Evolutionary conservation across 257 asterid genomes (phyloP).

Genomic region (Fraxinus americana): DNA sequence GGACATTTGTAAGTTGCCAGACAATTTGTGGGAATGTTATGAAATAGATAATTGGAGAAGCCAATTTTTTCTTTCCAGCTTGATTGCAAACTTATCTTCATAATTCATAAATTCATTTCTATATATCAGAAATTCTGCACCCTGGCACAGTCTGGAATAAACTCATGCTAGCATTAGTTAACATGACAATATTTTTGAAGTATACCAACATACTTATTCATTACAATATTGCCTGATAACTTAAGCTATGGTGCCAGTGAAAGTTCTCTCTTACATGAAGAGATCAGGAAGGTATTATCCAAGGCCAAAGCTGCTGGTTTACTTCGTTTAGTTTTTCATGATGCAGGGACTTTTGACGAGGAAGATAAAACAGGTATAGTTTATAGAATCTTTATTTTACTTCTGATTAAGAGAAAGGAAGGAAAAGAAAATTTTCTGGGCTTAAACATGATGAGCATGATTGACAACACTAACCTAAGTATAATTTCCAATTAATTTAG

Average conservation of each 20-base stretch:
- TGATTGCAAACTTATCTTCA: too few relatives aligned
- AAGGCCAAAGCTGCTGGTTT: slow-evolving; percentile 82
- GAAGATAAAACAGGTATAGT: slow-evolving; percentile 56
- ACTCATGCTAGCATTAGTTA: background rate
- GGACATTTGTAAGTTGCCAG: background rate
- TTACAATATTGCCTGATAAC: slow-evolving; percentile 23
- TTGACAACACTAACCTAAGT: background rate
- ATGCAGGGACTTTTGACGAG: slow-evolving; percentile 88
- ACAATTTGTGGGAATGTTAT: too few relatives aligned
- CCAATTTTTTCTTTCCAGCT: too few relatives aligned
- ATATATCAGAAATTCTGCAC: background rate
- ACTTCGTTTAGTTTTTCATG: slow-evolving; percentile 93
- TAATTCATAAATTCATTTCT: too few relatives aligned
- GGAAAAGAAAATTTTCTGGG: background rate
- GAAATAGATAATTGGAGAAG: too few relatives aligned
- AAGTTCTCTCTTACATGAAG: slow-evolving; percentile 53
- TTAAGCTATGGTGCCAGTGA: slow-evolving; percentile 41
- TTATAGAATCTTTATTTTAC: slow-evolving; percentile 10
- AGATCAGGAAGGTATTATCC: slow-evolving; percentile 64
- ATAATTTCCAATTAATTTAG: slow-evolving; percentile 2
- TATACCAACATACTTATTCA: background rate
- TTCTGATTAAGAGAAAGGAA: background rate
- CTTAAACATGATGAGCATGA: background rate
- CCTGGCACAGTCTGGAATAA: background rate
- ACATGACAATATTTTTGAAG: background rate